Evolutionary conservation across 2,329 filamentous ascomycete genomes (phyloP).

Genomic region (Intubia oerlemansii): DNA sequence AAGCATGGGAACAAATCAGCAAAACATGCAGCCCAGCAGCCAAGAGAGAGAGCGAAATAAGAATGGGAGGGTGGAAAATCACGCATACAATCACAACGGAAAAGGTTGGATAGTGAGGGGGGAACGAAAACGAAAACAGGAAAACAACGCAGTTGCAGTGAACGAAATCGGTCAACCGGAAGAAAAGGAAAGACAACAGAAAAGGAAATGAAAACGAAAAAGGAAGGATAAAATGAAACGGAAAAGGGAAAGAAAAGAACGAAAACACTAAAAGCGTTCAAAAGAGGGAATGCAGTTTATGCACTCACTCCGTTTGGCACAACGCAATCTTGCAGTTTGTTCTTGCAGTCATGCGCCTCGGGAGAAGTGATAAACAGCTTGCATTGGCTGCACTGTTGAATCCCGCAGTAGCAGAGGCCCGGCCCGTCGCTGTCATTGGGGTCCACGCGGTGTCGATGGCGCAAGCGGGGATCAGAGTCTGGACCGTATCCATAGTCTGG

Average conservation of each 20-base stretch:
- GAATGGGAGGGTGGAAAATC: too few species aligned
- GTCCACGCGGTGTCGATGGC: slow-evolving; percentile 43
- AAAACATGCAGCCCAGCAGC: too few species aligned
- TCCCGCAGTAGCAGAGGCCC: slow-evolving; percentile 4
- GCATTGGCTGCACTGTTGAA: slow-evolving; percentile 5
- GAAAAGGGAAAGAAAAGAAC: neutral
- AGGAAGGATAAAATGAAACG: neutral
- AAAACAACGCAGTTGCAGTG: too few species aligned
- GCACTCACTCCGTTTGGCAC: neutral
- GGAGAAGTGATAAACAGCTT: slow-evolving; percentile 3
- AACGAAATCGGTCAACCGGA: too few species aligned
- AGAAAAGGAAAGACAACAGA: too few species aligned
- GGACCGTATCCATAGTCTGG: slow-evolving; percentile 18
- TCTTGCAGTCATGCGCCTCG: slow-evolving; percentile 2
- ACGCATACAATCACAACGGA: too few species aligned
- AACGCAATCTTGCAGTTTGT: neutral
- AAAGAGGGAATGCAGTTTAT: neutral
- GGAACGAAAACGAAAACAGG: too few species aligned
- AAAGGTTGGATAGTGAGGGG: too few species aligned
- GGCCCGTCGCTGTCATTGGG: neutral
- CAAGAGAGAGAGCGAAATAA: too few species aligned
- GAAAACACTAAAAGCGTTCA: neutral
- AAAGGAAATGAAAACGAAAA: neutral
- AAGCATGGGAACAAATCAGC: too few species aligned
- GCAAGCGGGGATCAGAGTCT: neutral